phyloP scores from a whole-genome alignment of 805 yeast genomes.

The Vanderwaltozyma yarrowii region DNA sequence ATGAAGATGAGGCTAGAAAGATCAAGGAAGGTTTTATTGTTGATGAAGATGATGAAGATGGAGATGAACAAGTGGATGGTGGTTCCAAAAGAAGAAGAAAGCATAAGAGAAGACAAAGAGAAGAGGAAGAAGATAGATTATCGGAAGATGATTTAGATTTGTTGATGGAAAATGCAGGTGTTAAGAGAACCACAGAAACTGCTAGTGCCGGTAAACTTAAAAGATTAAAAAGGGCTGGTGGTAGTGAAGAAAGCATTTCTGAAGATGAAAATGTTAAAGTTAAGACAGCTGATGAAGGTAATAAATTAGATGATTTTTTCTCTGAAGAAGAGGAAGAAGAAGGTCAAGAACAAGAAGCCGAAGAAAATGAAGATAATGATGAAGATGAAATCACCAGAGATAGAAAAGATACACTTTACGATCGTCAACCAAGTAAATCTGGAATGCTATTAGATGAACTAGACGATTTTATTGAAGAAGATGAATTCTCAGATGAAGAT shows the following conservation, averaged over 20 bases:
- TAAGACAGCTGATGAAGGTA: constrained; percentile 10
- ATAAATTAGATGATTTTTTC: constrained; percentile 33
- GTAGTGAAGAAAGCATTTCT: constrained; percentile 29
- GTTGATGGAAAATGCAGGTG: constrained; percentile 83
- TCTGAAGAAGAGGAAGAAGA: constrained; percentile 26
- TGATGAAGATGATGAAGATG: constrained; percentile 78
- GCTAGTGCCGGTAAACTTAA: constrained; percentile 44
- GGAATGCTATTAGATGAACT: constrained; percentile 59
- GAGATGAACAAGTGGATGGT: constrained; percentile 26
- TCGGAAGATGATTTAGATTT: constrained; percentile 95
- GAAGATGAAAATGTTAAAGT: constrained; percentile 10
- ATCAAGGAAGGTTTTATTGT: constrained; percentile 90
- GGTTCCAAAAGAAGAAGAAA: constrained; percentile 26
- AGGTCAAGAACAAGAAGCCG: constrained; percentile 25
- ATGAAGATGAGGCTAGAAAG: constrained; percentile 76
- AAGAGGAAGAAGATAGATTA: constrained; percentile 51
- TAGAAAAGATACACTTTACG: constrained; percentile 11
- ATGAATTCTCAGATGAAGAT: constrained; percentile 83
- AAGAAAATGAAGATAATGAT: constrained; percentile 23
- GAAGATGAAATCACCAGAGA: constrained; percentile 10
- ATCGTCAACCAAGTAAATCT: constrained; percentile 24
- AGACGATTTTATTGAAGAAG: constrained; percentile 96
- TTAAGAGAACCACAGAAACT: constrained; percentile 33
- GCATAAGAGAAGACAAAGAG: constrained; percentile 31
- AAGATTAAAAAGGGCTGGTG: constrained; percentile 70